phyloP scores from a whole-genome alignment of 2,329 filamentous ascomycete species.

The Myrmaecium sp. region DNA sequence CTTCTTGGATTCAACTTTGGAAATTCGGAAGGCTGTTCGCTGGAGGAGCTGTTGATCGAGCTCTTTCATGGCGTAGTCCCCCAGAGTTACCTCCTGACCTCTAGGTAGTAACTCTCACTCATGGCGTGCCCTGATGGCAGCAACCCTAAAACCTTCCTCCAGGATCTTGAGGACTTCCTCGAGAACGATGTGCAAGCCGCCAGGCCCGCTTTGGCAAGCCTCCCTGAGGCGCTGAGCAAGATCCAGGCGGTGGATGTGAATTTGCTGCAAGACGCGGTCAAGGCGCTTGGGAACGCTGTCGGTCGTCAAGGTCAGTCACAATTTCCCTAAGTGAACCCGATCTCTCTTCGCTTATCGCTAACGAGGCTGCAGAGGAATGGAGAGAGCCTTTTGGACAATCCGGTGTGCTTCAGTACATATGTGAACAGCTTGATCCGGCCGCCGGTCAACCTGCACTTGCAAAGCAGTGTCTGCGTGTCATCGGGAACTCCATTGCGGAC shows the following conservation, averaged over 20 bases:
- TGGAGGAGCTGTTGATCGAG: too few relatives aligned
- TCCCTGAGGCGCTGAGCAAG: constrained; percentile 8
- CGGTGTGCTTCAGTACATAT: constrained; percentile 14
- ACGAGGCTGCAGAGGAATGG: constrained; percentile 14
- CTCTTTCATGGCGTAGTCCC: too few relatives aligned
- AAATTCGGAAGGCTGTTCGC: too few relatives aligned
- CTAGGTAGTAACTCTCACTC: too few relatives aligned
- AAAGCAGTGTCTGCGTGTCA: constrained; percentile 19
- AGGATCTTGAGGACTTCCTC: constrained; percentile 8
- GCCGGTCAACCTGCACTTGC: constrained; percentile 8
- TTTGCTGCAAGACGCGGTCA: constrained; percentile 8
- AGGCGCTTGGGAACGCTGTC: constrained; percentile 16
- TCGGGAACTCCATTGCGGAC: constrained; percentile 22
- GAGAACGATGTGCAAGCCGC: constrained; percentile 1
- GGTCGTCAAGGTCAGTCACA: constrained; percentile 13
- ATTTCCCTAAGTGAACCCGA: too few relatives aligned
- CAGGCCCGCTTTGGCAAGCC: constrained; percentile 3
- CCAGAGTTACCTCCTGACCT: too few relatives aligned
- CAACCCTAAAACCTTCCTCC: constrained; percentile 8
- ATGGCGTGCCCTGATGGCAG: too few relatives aligned
- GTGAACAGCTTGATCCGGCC: constrained; percentile 11
- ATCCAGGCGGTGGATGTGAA: constrained; percentile 6
- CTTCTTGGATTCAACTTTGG: too few relatives aligned
- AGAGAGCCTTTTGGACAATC: constrained; percentile 12
- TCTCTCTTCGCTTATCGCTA: too few relatives aligned